Conservation (phyloP, 1,139 yeast species). For the Debaryomyces psychrophilus region DNA sequence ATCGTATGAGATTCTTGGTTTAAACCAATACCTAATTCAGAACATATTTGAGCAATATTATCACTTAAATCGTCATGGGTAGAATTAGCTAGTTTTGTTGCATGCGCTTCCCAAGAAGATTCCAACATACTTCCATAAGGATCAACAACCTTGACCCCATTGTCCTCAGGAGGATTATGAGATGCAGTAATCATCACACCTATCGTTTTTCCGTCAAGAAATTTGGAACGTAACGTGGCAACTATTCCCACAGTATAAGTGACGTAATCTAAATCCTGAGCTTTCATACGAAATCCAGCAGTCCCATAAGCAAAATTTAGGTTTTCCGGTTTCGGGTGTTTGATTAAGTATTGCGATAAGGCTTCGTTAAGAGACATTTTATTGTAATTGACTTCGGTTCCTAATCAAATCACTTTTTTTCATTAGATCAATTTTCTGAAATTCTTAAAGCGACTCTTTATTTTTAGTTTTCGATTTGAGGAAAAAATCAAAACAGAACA, state of each 20-base stretch:
- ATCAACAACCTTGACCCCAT: slow-evolving; percentile 95
- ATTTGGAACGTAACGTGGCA: slow-evolving; percentile 80
- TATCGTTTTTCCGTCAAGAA: slow-evolving; percentile 65
- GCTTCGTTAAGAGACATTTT: slow-evolving; percentile 18
- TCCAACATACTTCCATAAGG: slow-evolving; percentile 94
- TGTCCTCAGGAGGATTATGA: slow-evolving; percentile 93
- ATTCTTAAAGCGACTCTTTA: slow-evolving; percentile 3
- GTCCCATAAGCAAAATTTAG: slow-evolving; percentile 77
- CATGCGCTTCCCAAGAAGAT: slow-evolving; percentile 79
- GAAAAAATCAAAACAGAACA: slow-evolving; percentile 6
- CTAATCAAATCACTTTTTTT: slow-evolving; percentile 13
- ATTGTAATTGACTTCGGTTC: slow-evolving; percentile 9
- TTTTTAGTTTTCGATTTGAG: slow-evolving; percentile 5
- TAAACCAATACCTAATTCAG: slow-evolving; percentile 44
- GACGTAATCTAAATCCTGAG: slow-evolving; percentile 73
- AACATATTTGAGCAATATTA: slow-evolving; percentile 30
- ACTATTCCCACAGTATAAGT: slow-evolving; percentile 82
- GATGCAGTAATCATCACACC: slow-evolving; percentile 98
- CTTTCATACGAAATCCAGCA: slow-evolving; percentile 91
- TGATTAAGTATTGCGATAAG: slow-evolving; percentile 13
- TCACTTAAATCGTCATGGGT: slow-evolving; percentile 38
- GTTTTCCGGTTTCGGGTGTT: slow-evolving; percentile 51
- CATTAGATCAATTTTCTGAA: neutral
- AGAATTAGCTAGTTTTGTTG: slow-evolving; percentile 80
- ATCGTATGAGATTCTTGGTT: slow-evolving; percentile 42